Percentiles rank a stretch among this genome's conserved stretches.
Evolutionary conservation across 352 stramenopile species (phyloP).

Genomic region (Globisporangium parvum): DNA sequence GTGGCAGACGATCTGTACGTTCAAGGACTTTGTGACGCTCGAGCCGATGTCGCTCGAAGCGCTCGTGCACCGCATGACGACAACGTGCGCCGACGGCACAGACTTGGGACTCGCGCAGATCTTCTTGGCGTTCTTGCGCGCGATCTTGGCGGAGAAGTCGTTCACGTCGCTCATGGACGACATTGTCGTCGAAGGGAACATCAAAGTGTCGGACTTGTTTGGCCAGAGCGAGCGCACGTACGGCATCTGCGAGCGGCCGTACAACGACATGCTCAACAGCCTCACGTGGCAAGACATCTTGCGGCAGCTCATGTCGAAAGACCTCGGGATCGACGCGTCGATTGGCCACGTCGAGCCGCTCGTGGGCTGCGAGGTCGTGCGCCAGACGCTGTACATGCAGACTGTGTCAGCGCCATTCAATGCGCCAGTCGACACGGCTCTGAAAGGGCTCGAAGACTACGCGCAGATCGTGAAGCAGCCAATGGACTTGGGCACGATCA

Average conservation of each 20-base stretch:
- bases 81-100: slow-evolving; percentile 32
- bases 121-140: slow-evolving; percentile 65
- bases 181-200: slow-evolving; percentile 74
- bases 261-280: slow-evolving; percentile 66
- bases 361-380: slow-evolving; percentile 74
- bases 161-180: slow-evolving; percentile 73
- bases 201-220: slow-evolving; percentile 76
- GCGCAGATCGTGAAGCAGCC: slow-evolving; percentile 78
- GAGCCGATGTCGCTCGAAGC: slow-evolving; percentile 58
- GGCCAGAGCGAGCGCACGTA: slow-evolving; percentile 66
- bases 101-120: slow-evolving; percentile 49
- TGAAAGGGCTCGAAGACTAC: slow-evolving; percentile 86
- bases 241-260: slow-evolving; percentile 60
- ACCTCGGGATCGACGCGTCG: slow-evolving; percentile 63
- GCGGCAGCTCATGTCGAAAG: slow-evolving; percentile 75
- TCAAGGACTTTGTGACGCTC: slow-evolving; percentile 61
- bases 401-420: slow-evolving; percentile 79
- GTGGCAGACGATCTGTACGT: slow-evolving; percentile 74
- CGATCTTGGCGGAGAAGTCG: slow-evolving; percentile 74
- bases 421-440: slow-evolving; percentile 66
- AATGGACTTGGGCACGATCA: slow-evolving; percentile 90
- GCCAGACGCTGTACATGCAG: slow-evolving; percentile 79
- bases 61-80: slow-evolving; percentile 47
- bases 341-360: slow-evolving; percentile 70
- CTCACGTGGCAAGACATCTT: slow-evolving; percentile 86